phyloP scores from a whole-genome alignment of 345 rosid species.

The Draba incana region DNA sequence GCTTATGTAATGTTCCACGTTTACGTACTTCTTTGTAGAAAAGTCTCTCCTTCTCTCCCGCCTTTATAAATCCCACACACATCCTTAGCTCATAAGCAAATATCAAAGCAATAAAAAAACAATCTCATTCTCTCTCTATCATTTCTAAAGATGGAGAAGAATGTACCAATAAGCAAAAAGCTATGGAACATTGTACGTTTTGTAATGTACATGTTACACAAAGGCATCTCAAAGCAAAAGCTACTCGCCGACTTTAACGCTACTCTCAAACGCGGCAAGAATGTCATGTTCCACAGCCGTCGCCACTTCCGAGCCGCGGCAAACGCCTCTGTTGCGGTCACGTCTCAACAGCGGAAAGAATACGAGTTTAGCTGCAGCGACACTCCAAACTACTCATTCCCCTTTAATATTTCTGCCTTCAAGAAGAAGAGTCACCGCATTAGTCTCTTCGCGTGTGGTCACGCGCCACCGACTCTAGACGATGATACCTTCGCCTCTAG shows the following conservation, averaged over 20 bases:
- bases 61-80: slow-evolving; percentile 42
- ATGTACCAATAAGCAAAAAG: slow-evolving; percentile 59
- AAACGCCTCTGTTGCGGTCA: not conserved
- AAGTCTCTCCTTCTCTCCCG: slow-evolving; percentile 7
- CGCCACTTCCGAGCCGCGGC: slow-evolving; percentile 34
- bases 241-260: slow-evolving; percentile 71
- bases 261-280: slow-evolving; percentile 82
- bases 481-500: slow-evolving; percentile 55
- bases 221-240: slow-evolving; percentile 64
- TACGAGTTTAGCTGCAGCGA: slow-evolving; percentile 97
- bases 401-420: slow-evolving; percentile 43
- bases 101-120: slow-evolving; percentile 11
- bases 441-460: slow-evolving; percentile 65
- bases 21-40: slow-evolving; percentile 31
- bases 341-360: slow-evolving; percentile 37
- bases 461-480: slow-evolving; percentile 61
- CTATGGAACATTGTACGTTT: slow-evolving; percentile 65
- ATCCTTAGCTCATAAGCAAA: slow-evolving; percentile 43
- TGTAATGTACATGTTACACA: slow-evolving; percentile 68
- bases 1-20: slow-evolving; percentile 39
- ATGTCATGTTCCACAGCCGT: slow-evolving; percentile 66
- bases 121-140: slow-evolving; percentile 27
- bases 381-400: slow-evolving; percentile 68
- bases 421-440: slow-evolving; percentile 41
- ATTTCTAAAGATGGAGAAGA: slow-evolving; percentile 45